Evolutionary conservation across 495 filamentous ascomycete genomes (phyloP).

Genomic region (Aspergillus campestris): DNA sequence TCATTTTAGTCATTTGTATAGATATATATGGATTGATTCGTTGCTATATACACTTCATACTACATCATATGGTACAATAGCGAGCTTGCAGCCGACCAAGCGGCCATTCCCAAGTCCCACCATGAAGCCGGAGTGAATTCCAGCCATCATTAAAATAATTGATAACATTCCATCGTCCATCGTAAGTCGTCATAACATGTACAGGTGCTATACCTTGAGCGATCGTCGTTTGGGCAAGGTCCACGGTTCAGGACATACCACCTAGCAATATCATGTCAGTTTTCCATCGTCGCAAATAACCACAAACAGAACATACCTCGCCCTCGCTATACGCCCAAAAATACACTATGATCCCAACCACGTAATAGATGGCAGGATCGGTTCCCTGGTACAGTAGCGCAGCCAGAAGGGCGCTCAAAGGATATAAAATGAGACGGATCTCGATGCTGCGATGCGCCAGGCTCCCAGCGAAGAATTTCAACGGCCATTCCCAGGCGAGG

Average conservation of each 20-base stretch:
- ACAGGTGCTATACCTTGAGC: constrained; percentile 22
- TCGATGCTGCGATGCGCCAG: constrained; percentile 80
- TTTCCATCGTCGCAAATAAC: neutral
- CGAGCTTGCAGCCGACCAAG: no score
- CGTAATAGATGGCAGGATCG: constrained; percentile 86
- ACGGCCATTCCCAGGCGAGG: constrained; percentile 87
- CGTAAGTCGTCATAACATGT: neutral
- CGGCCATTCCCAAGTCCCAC: no score
- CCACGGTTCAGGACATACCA: constrained; percentile 53
- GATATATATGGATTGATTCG: no score
- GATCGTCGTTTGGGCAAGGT: constrained; percentile 33
- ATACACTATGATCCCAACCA: constrained; percentile 79
- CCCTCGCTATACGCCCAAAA: constrained; percentile 97
- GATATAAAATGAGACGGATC: constrained; percentile 72
- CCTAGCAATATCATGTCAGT: constrained; percentile 21
- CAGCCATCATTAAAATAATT: no score
- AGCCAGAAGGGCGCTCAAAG: constrained; percentile 65
- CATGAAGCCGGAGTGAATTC: no score
- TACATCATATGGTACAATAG: no score
- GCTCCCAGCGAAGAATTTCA: constrained; percentile 55
- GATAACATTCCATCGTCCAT: neutral
- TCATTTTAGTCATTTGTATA: no score
- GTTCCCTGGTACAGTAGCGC: constrained; percentile 85
- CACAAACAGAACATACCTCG: constrained; percentile 55
- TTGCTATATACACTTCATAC: no score